Evolutionary conservation across 2,329 filamentous ascomycete species (phyloP), one percentile per base, ranked within the genome.

Genomic region (Paraconiothyrium sp.): DNA sequence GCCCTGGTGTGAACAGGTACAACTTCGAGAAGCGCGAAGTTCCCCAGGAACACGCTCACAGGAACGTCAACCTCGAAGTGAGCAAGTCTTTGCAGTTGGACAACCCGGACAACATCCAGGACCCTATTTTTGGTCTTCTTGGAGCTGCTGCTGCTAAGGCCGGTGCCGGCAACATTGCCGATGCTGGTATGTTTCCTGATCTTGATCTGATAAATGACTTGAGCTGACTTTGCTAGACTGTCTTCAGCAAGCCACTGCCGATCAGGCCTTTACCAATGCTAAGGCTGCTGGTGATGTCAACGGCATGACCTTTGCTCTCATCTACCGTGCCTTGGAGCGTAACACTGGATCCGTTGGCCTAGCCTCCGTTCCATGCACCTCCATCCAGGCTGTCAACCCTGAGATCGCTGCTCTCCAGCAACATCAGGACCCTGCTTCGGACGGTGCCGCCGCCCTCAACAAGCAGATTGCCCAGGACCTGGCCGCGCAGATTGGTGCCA

Each of bases 341-440:
- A 90, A 90, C 79, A 89, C 87, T 30, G 84, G 79, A 54, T 68
- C 72, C 11, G 87, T 90, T 62, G 88, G 88, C 54, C 76, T 82
- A 48, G 83, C 82, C n/a, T 88, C 85, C 50, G 85, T 83, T 35
- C 76, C 84, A 52, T 91, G 89, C 80, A 83, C 77, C 44, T 79
- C 77, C 74, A 87, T 84, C 66, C 49, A 77, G 44, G 86, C 89
- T 16, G 81, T 82, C 60, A 91, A 91, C 78, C 84, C 88, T 2
- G 88, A 91, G 79, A 89, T 91, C 69, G 85, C 83, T 32, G 87
- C 87, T 47, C 74, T 91, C 61, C 78, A 82, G 57, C 88, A 90
- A 77, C 89, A 91, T 77, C 88, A 91, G 65, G 89, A 91, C 73
- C 88, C 89, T 32, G 89, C 89, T 22, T 86, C 86, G 0, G 72